These are phyloP conservation scores for Monilinia aucupariae DNA, from an alignment of 2,329 filamentous ascomycete genomes.

Conservation along the genomic window DNA sequence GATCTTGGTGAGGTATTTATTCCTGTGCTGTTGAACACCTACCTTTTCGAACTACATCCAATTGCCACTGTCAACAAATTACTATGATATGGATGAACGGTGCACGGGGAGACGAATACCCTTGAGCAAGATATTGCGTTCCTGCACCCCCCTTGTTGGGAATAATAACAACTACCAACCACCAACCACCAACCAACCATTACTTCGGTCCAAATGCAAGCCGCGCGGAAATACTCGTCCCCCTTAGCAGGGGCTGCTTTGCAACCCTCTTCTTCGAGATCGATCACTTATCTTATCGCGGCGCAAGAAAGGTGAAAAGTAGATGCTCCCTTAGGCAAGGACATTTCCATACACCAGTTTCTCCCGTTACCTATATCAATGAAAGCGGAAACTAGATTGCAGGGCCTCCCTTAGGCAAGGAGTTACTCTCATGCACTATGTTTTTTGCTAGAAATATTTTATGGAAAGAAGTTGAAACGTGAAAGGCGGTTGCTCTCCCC, in stretches of 20 bases:
- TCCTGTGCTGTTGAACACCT: not conserved
- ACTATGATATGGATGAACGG: not conserved
- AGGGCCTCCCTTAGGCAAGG: too few relatives aligned
- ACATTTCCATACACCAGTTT: not conserved
- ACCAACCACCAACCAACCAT: not conserved
- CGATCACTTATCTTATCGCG: not conserved
- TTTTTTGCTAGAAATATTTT: too few relatives aligned
- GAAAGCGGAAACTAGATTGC: not conserved
- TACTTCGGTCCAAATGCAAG: not conserved
- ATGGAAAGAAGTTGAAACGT: not conserved
- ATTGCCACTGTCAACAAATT: not conserved
- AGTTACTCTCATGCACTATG: too few relatives aligned
- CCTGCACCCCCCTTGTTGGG: not conserved
- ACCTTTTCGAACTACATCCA: not conserved
- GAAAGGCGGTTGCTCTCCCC: too few relatives aligned
- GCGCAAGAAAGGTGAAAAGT: not conserved
- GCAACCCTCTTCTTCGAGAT: not conserved
- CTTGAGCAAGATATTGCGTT: not conserved
- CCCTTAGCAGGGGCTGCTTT: not conserved
- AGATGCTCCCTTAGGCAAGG: constrained; percentile 1
- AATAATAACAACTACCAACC: not conserved
- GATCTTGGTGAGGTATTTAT: not conserved
- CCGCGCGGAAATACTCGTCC: not conserved
- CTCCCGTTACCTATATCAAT: not conserved
- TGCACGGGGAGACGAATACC: not conserved